Evolutionary conservation across 176 grass and related monocot genomes (phyloP).

Genomic region (Saccharum officinarum): DNA sequence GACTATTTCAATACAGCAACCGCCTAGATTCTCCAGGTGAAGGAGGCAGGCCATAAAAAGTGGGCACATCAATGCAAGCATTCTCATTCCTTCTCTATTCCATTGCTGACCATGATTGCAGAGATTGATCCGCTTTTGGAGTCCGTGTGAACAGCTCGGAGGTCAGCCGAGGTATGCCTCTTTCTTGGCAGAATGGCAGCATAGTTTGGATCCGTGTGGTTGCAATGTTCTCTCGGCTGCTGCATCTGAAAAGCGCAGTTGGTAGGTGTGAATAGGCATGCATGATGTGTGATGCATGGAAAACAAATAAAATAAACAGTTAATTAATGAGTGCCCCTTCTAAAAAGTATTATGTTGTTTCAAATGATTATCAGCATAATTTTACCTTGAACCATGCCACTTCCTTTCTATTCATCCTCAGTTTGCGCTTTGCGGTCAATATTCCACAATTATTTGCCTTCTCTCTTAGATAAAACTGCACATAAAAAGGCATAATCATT

Average conservation of each 20-base stretch:
- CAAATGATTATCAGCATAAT: not conserved
- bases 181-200: not conserved
- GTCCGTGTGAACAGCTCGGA: not conserved
- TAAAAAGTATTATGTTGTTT: not conserved
- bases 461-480: not conserved
- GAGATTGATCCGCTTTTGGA: not conserved
- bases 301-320: not conserved
- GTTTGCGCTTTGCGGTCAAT: not conserved
- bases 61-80: slow-evolving; percentile 8
- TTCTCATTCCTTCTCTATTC: not conserved
- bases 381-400: not conserved
- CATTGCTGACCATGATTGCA: not conserved
- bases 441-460: not conserved
- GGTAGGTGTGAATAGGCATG: not conserved
- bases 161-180: slow-evolving; percentile 5
- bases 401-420: not conserved
- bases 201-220: not conserved
- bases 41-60: slow-evolving; percentile 19
- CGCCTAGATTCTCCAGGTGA: not conserved
- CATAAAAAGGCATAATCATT: not conserved
- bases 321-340: not conserved
- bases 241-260: not conserved
- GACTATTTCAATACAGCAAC: slow-evolving; percentile 11
- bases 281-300: not conserved
- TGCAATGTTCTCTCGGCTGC: not conserved